Evolutionary conservation across 768 basidiomycete genomes (phyloP).

Genomic region (Collybia nuda): DNA sequence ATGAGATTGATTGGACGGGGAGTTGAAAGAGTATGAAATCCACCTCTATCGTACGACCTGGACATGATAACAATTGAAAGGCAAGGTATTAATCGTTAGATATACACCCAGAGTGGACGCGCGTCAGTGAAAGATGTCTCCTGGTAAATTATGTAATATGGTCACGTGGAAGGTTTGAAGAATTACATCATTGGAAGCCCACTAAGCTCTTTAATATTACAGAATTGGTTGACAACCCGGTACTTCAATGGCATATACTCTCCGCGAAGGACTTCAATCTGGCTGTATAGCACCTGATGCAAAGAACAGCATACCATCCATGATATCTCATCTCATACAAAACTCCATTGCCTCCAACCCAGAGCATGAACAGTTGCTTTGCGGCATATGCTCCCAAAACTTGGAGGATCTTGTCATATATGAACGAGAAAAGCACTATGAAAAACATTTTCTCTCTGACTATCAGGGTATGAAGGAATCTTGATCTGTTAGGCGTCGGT

Average conservation of each 20-base stretch:
- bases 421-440: slow-evolving; percentile 56
- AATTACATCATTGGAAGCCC: too few species aligned
- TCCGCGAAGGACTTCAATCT: too few species aligned
- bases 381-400: slow-evolving; percentile 50
- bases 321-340: too few species aligned
- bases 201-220: too few species aligned
- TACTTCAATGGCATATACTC: too few species aligned
- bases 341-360: background rate
- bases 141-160: slow-evolving; percentile 19
- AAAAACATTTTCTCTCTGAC: slow-evolving; percentile 39
- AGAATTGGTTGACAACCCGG: too few species aligned
- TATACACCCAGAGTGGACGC: slow-evolving; percentile 30
- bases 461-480: slow-evolving; percentile 2
- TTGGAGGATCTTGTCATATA: slow-evolving; percentile 34
- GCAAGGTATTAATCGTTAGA: slow-evolving; percentile 11
- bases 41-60: slow-evolving; percentile 97
- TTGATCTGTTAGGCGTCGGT: background rate
- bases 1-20: background rate
- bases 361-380: slow-evolving; percentile 22
- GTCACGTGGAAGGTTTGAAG: background rate
- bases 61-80: slow-evolving; percentile 54
- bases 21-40: slow-evolving; percentile 10
- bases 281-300: too few species aligned
- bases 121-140: slow-evolving; percentile 38
- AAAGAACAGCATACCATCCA: too few species aligned